Evolutionary conservation across 371 early-diverging fungal genomes (phyloP), one percentile per base, ranked within the genome.

Genomic region (Capillidium heterosporum): DNA sequence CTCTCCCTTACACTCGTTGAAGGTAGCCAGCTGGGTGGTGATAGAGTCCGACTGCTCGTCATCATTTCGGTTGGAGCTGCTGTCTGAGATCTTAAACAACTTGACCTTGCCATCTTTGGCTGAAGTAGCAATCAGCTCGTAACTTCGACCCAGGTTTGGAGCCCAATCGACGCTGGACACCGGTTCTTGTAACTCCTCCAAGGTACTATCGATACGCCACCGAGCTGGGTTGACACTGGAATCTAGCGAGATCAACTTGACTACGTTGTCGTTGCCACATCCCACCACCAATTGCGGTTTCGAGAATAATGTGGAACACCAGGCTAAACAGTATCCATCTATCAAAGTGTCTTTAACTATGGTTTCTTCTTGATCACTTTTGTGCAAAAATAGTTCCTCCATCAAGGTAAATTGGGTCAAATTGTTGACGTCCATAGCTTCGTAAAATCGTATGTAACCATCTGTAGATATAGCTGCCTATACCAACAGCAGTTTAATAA

Each of bases 111-210:
- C 77, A 63, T 95, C 94, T 57, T 84, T 84, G 62, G 80, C 85
- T 0, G 85, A 90, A 0, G 94, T 93, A 8, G 95, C 95, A 52
- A 95, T 87, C 60, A 93, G 67, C 54, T 95, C 89, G 65, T 89
- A 92, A 0, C 77, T 71, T 71, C 82, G 73, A 13, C 87, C 92
- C 77, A 89, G 75, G 58, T 75, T 81, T 17, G 89, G 89, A 35
- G 89, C 90, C 92, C 90, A 92, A 47, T 82, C 78, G 23, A 92
- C 78, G 65, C 84, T 86, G 58, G 80, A 77, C 0, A 91, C 80
- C 27, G 77, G 71, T 58, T 79, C 83, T 27, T 65, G 66, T 64
- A 88, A 89, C 0, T 83, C 85, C 0, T 64, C 63, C 11, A 91
- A 61, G 19, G 67, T 61, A 56, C 86, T 85, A 27, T 65, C 69